Base-by-base conservation (phyloP, 192 early-diverging fungal species). In the Coemansia erecta region DNA sequence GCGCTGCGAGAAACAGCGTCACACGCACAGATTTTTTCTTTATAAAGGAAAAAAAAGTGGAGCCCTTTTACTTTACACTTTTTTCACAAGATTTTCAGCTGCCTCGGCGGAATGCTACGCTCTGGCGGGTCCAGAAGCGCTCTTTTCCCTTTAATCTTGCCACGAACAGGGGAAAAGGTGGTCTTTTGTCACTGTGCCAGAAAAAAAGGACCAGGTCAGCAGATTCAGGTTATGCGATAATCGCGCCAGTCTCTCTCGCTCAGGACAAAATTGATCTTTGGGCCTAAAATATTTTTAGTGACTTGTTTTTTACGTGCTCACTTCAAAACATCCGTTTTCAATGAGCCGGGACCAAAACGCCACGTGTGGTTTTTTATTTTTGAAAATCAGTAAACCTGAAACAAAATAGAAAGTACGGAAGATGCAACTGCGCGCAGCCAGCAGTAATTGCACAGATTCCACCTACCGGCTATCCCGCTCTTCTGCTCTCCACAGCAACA, bases 361-460 rank as follows among this genome's bases (percentile, higher is more conserved):
- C 64, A 66, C 64, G 57, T 66, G 31, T 41, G 19, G 31, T 44
- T 66, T 65, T 37, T 46, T 15, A 8, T 56, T 63, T 28, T 45
- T 47, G n/a, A n/a, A n/a, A n/a, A n/a, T n/a, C n/a, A n/a, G n/a
- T n/a, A 9, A 51, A 13, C n/a, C 42, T 46, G 44, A 46, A 26
- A n/a, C 45, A 47, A 47, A 47, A 11, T 47, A 47, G 18, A 26
- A 50, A 50, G 23, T 11, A 50, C 10, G n/a, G 8, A 50, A 22
- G 48, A n/a, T 22, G 21, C 22, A 21, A 23, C 8, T 5, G 4
- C 12, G 43, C 8, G 39, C 13, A 17, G 5, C 5, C 14, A 17
- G 43, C 43, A 45, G 13, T 45, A n/a, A n/a, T n/a, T n/a, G n/a
- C n/a, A n/a, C n/a, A n/a, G n/a, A n/a, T n/a, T n/a, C n/a, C n/a